phyloP scores from a whole-genome alignment of 202 grass and related monocot species.

The Alloteropsis angusta region DNA sequence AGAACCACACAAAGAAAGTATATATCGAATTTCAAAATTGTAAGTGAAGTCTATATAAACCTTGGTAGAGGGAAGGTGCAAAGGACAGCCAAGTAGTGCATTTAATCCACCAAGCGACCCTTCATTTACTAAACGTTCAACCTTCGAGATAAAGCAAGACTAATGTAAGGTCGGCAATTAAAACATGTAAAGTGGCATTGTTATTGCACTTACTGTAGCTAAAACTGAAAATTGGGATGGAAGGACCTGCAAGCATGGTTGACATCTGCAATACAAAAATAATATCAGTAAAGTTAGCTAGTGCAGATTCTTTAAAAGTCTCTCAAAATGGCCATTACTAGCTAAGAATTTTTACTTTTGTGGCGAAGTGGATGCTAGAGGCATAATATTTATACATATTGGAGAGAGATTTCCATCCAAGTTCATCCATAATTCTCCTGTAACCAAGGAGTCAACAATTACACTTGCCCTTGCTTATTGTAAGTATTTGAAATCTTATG shows the following conservation, averaged over 20 bases:
- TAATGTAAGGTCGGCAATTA: slow-evolving; percentile 30
- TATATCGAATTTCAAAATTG: not conserved
- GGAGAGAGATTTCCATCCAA: slow-evolving; percentile 79
- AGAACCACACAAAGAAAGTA: not conserved
- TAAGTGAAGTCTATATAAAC: slow-evolving; percentile 33
- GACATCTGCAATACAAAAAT: slow-evolving; percentile 41
- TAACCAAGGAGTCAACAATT: slow-evolving; percentile 32
- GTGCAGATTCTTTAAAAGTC: not conserved
- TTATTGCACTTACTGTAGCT: slow-evolving; percentile 56
- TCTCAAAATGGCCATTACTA: slow-evolving; percentile 22
- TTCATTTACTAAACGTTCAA: slow-evolving; percentile 56
- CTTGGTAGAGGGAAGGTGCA: slow-evolving; percentile 82
- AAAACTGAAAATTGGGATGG: slow-evolving; percentile 66
- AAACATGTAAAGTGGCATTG: slow-evolving; percentile 10
- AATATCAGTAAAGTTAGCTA: slow-evolving; percentile 13
- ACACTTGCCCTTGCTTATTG: not conserved
- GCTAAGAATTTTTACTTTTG: slow-evolving; percentile 49
- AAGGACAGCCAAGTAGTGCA: slow-evolving; percentile 81
- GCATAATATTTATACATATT: slow-evolving; percentile 83
- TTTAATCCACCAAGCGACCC: slow-evolving; percentile 91
- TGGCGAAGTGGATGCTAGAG: slow-evolving; percentile 40
- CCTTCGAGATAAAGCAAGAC: slow-evolving; percentile 41
- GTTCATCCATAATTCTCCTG: slow-evolving; percentile 97
- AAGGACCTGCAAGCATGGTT: slow-evolving; percentile 56
- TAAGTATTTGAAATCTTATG: slow-evolving; percentile 17